These are phyloP conservation scores for Lablab purpureus DNA, from an alignment of 306 rosid species.

Conservation along the genomic window DNA sequence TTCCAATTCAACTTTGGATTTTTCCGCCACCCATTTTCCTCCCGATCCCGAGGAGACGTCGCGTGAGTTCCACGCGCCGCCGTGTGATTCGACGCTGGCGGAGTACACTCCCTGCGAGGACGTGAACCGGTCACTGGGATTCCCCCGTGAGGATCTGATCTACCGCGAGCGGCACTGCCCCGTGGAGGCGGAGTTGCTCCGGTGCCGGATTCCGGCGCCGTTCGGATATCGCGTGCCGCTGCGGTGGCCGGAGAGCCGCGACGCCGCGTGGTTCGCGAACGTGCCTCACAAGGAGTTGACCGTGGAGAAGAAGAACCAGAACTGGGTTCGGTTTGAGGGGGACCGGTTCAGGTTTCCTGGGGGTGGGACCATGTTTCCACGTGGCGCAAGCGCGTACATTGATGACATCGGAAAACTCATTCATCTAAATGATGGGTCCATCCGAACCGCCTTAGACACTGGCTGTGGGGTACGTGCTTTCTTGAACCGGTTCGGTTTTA, in stretches of 20 bases:
- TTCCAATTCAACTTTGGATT: slow-evolving; percentile 28
- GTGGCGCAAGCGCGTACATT: slow-evolving; percentile 80
- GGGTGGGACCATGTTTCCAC: slow-evolving; percentile 97
- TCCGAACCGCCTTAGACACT: slow-evolving; percentile 93
- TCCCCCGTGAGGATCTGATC: slow-evolving; percentile 59
- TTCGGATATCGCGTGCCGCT: slow-evolving; percentile 67
- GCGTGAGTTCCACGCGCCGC: slow-evolving; percentile 47
- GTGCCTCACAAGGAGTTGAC: slow-evolving; percentile 91
- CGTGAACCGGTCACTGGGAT: slow-evolving; percentile 64
- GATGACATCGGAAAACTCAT: slow-evolving; percentile 77
- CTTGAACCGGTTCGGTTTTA: neutral
- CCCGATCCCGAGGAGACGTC: slow-evolving; percentile 35
- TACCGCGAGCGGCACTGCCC: slow-evolving; percentile 95
- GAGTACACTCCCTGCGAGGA: slow-evolving; percentile 98
- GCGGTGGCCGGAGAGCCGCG: slow-evolving; percentile 92
- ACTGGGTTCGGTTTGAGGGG: slow-evolving; percentile 79
- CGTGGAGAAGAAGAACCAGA: slow-evolving; percentile 91
- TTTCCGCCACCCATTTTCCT: slow-evolving; percentile 60
- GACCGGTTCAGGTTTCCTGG: slow-evolving; percentile 88
- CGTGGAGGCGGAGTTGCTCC: slow-evolving; percentile 53
- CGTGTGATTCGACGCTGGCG: slow-evolving; percentile 48
- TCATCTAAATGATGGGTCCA: slow-evolving; percentile 74
- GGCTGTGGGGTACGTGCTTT: slow-evolving; percentile 82
- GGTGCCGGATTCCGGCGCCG: slow-evolving; percentile 83
- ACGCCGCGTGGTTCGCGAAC: slow-evolving; percentile 79